Percentiles rank a stretch among this genome's conserved stretches.
These are phyloP conservation scores for Pezicula rhizophila DNA, from an alignment of 2,329 filamentous ascomycete species.

Conservation along the genomic window DNA sequence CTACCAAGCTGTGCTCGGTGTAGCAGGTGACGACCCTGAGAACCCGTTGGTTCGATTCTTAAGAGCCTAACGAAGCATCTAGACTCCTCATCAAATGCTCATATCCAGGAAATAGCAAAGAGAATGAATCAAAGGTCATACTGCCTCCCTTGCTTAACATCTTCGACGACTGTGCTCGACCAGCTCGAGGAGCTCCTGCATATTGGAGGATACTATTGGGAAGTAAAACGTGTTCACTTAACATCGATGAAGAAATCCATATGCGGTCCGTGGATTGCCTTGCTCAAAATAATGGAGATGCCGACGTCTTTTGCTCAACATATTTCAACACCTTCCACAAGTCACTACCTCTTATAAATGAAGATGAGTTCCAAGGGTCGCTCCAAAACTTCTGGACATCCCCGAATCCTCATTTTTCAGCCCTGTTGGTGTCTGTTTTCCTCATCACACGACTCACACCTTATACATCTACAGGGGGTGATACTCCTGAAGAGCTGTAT, in stretches of 20 bases:
- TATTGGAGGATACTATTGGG: too few species aligned
- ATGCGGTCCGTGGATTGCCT: conserved; percentile 3
- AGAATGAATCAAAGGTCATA: too few species aligned
- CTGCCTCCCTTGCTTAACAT: too few species aligned
- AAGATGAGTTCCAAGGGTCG: conserved; percentile 7
- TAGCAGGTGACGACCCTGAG: too few species aligned
- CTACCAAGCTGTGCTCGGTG: too few species aligned
- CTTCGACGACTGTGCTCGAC: too few species aligned
- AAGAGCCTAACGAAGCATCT: too few species aligned
- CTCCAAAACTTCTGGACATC: conserved; percentile 2
- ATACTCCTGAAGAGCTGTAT: conserved; percentile 8
- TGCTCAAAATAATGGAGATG: conserved; percentile 6
- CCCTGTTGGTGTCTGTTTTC: conserved; percentile 8
- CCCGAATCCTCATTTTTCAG: conserved; percentile 8
- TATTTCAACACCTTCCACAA: conserved; percentile 11
- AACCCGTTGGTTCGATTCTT: too few species aligned
- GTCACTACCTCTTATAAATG: conserved; percentile 9
- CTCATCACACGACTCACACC: conserved; percentile 6
- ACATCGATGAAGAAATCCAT: conserved; percentile 7
- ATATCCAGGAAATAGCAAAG: too few species aligned
- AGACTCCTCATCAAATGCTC: too few species aligned
- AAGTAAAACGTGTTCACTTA: not conserved
- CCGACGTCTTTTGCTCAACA: conserved; percentile 1
- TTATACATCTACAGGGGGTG: not conserved
- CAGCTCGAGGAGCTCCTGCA: too few species aligned